Percentiles rank a stretch among this genome's conserved stretches.
Evolutionary conservation across 495 filamentous ascomycete species (phyloP).

Genomic region (Annulohypoxylon bovei): DNA sequence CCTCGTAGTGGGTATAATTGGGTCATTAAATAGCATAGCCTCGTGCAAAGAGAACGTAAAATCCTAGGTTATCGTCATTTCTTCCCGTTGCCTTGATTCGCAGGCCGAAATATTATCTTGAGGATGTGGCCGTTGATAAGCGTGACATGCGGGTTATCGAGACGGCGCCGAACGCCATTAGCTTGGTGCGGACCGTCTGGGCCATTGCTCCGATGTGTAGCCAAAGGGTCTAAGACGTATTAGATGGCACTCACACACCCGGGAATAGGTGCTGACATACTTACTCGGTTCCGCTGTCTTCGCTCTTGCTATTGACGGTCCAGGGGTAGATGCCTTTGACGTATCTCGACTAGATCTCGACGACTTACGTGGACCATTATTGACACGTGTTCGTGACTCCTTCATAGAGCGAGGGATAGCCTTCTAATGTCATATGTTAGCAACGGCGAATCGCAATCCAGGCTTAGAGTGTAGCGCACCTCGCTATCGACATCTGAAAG

Average conservation of each 20-base stretch:
- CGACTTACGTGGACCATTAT: slow-evolving; percentile 14
- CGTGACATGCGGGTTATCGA: not conserved
- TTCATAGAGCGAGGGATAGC: slow-evolving; percentile 26
- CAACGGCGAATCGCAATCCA: not conserved
- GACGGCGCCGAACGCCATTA: slow-evolving; percentile 14
- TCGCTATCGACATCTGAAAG: slow-evolving; percentile 37
- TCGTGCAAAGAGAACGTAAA: slow-evolving; percentile 4
- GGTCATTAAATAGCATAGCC: slow-evolving; percentile 7
- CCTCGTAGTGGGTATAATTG: slow-evolving; percentile 26
- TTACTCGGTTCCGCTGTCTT: slow-evolving; percentile 41
- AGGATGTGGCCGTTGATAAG: slow-evolving; percentile 33
- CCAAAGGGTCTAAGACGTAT: slow-evolving; percentile 41
- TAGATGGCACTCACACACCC: not conserved
- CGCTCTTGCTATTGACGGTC: slow-evolving; percentile 23
- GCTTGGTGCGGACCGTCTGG: slow-evolving; percentile 43
- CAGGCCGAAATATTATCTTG: slow-evolving; percentile 2
- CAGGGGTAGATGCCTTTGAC: slow-evolving; percentile 32
- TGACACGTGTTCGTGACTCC: slow-evolving; percentile 2
- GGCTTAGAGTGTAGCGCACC: slow-evolving; percentile 1
- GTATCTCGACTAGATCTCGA: slow-evolving; percentile 14
- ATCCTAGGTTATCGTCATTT: not conserved
- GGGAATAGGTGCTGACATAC: slow-evolving; percentile 29
- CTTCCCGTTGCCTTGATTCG: not conserved
- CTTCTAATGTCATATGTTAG: slow-evolving; percentile 21
- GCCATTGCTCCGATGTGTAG: slow-evolving; percentile 46